These are phyloP conservation scores for Hymenotorrendiella dingleyae DNA, from an alignment of 2,329 filamentous ascomycete genomes.

Conservation along the genomic window DNA sequence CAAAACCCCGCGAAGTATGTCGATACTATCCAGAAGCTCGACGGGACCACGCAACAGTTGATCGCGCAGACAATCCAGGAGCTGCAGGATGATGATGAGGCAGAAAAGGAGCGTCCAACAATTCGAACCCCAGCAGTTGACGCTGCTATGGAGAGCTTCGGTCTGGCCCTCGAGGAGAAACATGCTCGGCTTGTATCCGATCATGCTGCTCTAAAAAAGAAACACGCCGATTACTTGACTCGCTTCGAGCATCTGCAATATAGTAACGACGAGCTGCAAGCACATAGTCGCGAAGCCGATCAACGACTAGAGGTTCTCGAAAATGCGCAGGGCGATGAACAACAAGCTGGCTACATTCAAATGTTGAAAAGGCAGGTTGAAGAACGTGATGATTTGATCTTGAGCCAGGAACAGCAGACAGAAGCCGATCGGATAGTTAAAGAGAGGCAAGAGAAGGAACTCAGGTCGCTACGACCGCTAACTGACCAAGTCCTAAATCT, in stretches of 20 bases:
- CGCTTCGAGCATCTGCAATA: constrained; percentile 55
- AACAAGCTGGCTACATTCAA: too few species aligned
- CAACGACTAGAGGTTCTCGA: constrained; percentile 32
- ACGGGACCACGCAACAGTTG: too few species aligned
- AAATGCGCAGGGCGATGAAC: constrained; percentile 43
- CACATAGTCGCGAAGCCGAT: constrained; percentile 51
- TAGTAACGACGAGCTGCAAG: constrained; percentile 53
- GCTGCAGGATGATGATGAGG: too few species aligned
- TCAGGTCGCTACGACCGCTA: constrained; percentile 40
- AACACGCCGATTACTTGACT: constrained; percentile 52
- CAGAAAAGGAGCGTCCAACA: too few species aligned
- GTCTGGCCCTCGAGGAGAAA: constrained; percentile 42
- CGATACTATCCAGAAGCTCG: too few species aligned
- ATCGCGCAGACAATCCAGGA: too few species aligned
- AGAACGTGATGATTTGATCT: constrained; percentile 67
- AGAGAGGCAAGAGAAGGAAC: constrained; percentile 42
- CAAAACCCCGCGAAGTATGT: constrained; percentile 51
- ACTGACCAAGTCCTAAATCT: constrained; percentile 45
- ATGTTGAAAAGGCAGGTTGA: constrained; percentile 51
- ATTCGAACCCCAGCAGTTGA: neutral
- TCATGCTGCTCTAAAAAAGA: constrained; percentile 49
- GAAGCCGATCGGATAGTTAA: constrained; percentile 43
- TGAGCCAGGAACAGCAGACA: constrained; percentile 60
- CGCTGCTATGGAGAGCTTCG: constrained; percentile 17
- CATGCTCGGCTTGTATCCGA: constrained; percentile 38